Conservation (phyloP, 495 filamentous ascomycete genomes). For the Aspergillus ostianus region DNA sequence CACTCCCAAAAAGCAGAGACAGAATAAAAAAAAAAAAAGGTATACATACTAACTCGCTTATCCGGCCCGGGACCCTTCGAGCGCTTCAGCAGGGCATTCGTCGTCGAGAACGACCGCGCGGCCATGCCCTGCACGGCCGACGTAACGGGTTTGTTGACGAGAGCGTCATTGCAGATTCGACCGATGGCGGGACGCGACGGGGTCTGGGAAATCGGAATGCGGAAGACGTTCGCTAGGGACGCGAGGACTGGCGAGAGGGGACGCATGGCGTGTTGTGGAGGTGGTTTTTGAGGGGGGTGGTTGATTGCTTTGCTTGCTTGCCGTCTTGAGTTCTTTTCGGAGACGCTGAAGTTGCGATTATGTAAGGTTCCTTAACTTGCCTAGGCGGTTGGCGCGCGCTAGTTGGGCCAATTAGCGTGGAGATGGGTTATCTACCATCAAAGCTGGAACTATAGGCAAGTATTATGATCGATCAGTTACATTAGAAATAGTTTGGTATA, state of each 20-base stretch:
- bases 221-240: conserved; percentile 46
- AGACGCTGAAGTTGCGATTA: background rate
- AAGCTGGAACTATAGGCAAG: no score
- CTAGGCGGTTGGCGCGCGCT: background rate
- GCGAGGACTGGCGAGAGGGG: conserved; percentile 44
- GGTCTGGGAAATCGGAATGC: conserved; percentile 38
- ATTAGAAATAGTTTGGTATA: no score
- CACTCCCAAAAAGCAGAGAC: no score
- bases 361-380: no score
- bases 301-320: background rate
- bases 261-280: conserved; percentile 32
- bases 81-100: conserved; percentile 35
- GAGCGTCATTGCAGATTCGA: conserved; percentile 28
- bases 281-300: conserved; percentile 16
- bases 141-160: conserved; percentile 23
- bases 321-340: no score
- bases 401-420: background rate
- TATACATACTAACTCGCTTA: conserved; percentile 49
- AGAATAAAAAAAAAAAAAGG: background rate
- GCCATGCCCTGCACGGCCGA: conserved; percentile 30
- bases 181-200: conserved; percentile 29
- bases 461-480: no score
- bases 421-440: background rate
- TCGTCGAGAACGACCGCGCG: conserved; percentile 42
- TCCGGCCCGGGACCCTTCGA: conserved; percentile 28